Conservation (phyloP, 805 yeast genomes). For the Kodamaea kaohsiungensis region DNA sequence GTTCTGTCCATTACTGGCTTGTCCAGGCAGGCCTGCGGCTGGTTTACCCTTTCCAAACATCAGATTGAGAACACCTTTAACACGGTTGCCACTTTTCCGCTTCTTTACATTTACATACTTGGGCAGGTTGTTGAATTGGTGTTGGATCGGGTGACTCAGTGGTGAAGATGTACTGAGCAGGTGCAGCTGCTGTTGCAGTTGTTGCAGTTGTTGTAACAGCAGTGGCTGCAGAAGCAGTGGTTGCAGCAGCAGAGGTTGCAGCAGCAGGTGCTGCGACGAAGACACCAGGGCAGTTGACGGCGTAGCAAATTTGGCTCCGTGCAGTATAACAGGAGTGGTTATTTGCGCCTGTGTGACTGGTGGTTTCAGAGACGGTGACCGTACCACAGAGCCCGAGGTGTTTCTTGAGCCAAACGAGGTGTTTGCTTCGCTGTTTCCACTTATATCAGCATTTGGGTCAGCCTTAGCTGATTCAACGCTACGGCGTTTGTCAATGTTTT, state of each 20-base stretch:
- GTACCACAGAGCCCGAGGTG: slow-evolving; percentile 25
- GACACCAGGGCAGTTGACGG: not conserved
- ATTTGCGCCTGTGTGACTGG: not conserved
- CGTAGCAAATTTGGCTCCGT: slow-evolving; percentile 11
- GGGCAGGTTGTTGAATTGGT: slow-evolving; percentile 9
- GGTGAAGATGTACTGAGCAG: slow-evolving; percentile 12
- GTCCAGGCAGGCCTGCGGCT: slow-evolving; percentile 15
- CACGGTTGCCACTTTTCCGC: slow-evolving; percentile 50
- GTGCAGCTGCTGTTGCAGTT: slow-evolving; percentile 6
- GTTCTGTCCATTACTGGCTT: slow-evolving; percentile 7
- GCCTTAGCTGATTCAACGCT: not conserved
- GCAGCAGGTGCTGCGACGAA: not conserved
- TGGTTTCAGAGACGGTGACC: slow-evolving; percentile 17
- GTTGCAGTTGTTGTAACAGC: not conserved
- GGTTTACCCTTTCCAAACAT: slow-evolving; percentile 43
- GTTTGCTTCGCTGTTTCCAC: not conserved
- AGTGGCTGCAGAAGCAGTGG: slow-evolving; percentile 8
- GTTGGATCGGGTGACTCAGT: not conserved
- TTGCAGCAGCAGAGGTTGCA: not conserved
- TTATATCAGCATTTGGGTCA: not conserved
- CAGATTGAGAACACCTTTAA: slow-evolving; percentile 59
- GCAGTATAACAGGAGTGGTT: slow-evolving; percentile 25
- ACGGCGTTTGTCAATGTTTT: slow-evolving; percentile 30
- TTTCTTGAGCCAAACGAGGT: slow-evolving; percentile 9
- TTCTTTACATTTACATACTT: slow-evolving; percentile 13